Conservation (phyloP, 129 eudicot genomes). For the Heracleum sosnowskyi region DNA sequence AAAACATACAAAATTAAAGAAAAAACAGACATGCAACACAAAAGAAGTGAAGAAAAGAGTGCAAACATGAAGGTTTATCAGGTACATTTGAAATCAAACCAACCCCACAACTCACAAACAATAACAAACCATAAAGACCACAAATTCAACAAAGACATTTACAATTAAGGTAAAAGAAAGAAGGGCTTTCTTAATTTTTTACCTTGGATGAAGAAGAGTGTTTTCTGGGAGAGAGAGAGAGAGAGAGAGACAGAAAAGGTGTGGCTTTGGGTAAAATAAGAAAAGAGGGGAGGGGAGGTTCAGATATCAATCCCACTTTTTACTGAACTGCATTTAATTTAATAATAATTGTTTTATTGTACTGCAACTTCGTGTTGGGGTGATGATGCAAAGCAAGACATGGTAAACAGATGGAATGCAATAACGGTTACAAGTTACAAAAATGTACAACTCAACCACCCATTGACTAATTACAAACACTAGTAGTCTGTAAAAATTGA, state of each 20-base stretch:
- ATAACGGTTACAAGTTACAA: background rate
- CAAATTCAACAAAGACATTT: background rate
- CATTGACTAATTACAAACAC: background rate
- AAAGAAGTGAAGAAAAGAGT: background rate
- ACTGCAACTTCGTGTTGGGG: too few relatives aligned
- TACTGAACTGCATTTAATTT: background rate
- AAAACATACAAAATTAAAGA: background rate
- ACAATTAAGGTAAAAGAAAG: background rate
- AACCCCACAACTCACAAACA: background rate
- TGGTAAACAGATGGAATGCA: background rate
- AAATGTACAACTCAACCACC: background rate
- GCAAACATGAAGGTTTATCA: background rate
- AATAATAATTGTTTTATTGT: too few relatives aligned
- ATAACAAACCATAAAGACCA: background rate
- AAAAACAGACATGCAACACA: background rate
- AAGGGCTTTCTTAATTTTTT: background rate
- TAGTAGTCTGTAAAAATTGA: too few relatives aligned
- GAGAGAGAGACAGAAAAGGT: background rate
- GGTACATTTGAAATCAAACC: background rate
- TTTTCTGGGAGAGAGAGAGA: background rate
- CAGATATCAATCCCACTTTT: conserved; percentile 5
- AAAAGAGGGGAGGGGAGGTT: background rate
- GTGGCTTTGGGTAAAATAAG: background rate
- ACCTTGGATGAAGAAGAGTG: background rate
- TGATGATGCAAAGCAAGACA: background rate